Conservation (phyloP, 2,329 filamentous ascomycete species). For the Trichoderma koningii region DNA sequence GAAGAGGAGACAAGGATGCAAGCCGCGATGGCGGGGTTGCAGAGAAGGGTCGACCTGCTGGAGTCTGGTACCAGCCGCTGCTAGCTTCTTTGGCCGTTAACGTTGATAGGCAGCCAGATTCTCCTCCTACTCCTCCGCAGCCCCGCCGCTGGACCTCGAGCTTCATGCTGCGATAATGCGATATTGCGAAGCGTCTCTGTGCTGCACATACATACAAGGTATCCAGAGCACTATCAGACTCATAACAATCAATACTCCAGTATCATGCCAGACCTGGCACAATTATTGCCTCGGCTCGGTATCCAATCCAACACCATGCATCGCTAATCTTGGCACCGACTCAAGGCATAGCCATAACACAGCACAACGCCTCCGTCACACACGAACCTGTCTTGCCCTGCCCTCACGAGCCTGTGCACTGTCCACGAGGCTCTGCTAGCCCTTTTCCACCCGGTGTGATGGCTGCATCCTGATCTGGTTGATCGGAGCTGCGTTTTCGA, state of each 20-base stretch:
- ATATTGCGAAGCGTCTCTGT: background rate
- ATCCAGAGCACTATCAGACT: background rate
- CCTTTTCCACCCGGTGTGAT: slow-evolving; percentile 10
- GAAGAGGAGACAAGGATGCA: background rate
- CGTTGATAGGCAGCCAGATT: slow-evolving; percentile 8
- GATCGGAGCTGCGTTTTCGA: slow-evolving; percentile 6
- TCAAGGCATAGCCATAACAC: background rate
- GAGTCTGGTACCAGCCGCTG: slow-evolving; percentile 1
- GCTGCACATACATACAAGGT: too few relatives aligned
- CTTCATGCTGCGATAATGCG: background rate
- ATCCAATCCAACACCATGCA: background rate
- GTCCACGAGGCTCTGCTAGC: slow-evolving; percentile 22
- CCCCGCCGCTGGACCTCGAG: slow-evolving; percentile 1
- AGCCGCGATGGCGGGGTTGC: slow-evolving; percentile 15
- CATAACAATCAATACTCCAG: too few relatives aligned
- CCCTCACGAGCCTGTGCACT: background rate
- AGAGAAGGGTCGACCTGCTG: background rate
- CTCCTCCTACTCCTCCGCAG: background rate
- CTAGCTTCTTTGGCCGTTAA: slow-evolving; percentile 2
- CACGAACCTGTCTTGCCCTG: background rate
- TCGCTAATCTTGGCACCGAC: too few relatives aligned
- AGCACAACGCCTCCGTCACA: slow-evolving; percentile 1
- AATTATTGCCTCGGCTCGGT: background rate
- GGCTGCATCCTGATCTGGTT: slow-evolving; percentile 24
- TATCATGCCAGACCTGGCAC: too few relatives aligned